Evolutionary conservation across 495 filamentous ascomycete species (phyloP).

Genomic region (Beverwykella pulmonaria): DNA sequence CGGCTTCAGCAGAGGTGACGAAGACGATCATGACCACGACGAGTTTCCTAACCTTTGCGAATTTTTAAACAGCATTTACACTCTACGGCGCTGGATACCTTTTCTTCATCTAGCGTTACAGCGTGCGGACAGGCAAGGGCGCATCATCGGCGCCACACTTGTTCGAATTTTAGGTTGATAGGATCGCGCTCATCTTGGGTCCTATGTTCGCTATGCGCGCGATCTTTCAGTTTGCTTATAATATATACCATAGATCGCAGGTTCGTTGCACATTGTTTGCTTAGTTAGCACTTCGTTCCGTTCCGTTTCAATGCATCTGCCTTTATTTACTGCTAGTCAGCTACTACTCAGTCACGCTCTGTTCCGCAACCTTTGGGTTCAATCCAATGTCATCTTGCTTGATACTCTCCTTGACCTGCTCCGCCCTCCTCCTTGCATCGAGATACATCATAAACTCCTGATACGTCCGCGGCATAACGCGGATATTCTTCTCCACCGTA

Average conservation of each 20-base stretch:
- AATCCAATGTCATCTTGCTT: constrained; percentile 25
- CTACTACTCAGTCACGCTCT: constrained; percentile 43
- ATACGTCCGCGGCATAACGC: constrained; percentile 75
- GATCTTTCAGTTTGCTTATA: neutral
- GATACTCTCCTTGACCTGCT: constrained; percentile 40
- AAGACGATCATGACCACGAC: too few species aligned
- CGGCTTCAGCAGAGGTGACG: too few species aligned
- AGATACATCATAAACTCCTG: constrained; percentile 79
- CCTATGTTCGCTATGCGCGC: neutral
- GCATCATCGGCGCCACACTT: too few species aligned
- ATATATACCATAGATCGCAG: constrained; percentile 24
- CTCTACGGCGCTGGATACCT: constrained; percentile 25
- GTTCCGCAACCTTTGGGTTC: constrained; percentile 28
- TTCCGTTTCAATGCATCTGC: too few species aligned
- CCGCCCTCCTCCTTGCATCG: constrained; percentile 66
- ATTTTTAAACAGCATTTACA: neutral
- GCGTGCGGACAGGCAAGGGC: constrained; percentile 2
- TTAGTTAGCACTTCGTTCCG: neutral
- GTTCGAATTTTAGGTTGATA: neutral
- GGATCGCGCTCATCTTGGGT: too few species aligned
- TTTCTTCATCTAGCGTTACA: constrained; percentile 28
- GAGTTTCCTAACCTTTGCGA: too few species aligned
- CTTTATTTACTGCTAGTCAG: neutral
- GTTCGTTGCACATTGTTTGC: neutral
- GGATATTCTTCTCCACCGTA: constrained; percentile 68